Base-by-base conservation (phyloP, 495 filamentous ascomycete genomes). In the Chaetomium fimeti region DNA sequence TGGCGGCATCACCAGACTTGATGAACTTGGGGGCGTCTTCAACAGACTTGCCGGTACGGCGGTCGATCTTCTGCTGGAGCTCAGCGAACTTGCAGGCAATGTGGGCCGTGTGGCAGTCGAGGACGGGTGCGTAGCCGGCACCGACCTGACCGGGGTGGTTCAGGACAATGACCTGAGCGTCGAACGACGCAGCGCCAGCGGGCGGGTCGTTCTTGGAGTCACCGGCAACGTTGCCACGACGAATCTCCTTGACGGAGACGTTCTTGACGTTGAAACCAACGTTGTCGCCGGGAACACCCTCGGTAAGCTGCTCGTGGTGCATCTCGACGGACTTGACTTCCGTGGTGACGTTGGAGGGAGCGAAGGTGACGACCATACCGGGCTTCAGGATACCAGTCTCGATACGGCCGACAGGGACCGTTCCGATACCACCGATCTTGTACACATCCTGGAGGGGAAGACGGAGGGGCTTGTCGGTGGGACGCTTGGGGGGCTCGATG, bases 251-350 rank as follows among this genome's bases (percentile, higher is more conserved):
- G 84, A 98, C 95, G 78, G 94, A 98, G 74, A 98, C 94, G 94
- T 98, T 98, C 93, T 97, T 97, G 84, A 98, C 95, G 89, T 98
- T 98, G 92, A 98, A 98, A 73, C 94, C 94, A 77, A 98, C 94
- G 84, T 98, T 98, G 88, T 98, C 94, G 84, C 94, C 94, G 71
- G 94, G 95, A 68, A 91, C 74, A 91, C 94, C 94, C 86, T 96
- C 91, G 74, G 82, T 77, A 77, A 98, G 92, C 89, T 97, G 93
- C 85, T 98, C 93, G 91, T 98, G 94, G 86, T 97, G 93, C 94
- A 98, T 98, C 86, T 98, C 94, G 75, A 98, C 94, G 78, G 93
- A 97, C 90, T 98, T 98, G 86, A 98, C 94, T 92, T 98, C 94
- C 85, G 94, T 98, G 85, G 94, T 98, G 74, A 98, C 93, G 88